Evolutionary conservation across 768 basidiomycete species (phyloP).

Genomic region (Pulveroboletus sp.): DNA sequence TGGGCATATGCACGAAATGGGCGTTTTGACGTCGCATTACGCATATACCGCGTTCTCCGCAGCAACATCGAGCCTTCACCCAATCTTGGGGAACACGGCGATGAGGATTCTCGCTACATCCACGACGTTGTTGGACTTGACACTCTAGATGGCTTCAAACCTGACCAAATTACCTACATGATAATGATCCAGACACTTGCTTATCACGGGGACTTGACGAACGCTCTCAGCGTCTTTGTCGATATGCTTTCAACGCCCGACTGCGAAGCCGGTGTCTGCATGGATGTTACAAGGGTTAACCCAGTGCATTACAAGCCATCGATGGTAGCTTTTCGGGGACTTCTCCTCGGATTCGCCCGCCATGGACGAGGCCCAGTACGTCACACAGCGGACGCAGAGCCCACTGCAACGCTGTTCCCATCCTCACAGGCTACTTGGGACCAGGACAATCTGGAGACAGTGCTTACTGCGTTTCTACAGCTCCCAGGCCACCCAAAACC

Average conservation of each 20-base stretch:
- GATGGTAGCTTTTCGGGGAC: constrained; percentile 55
- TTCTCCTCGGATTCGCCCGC: constrained; percentile 72
- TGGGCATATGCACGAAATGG: constrained; percentile 59
- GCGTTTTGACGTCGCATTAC: constrained; percentile 50
- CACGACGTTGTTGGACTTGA: constrained; percentile 41
- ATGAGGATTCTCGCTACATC: constrained; percentile 37
- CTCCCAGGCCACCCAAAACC: constrained; percentile 44
- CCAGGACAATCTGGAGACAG: constrained; percentile 45
- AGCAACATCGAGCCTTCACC: constrained; percentile 42
- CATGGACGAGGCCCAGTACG: constrained; percentile 39
- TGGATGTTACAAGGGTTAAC: constrained; percentile 24
- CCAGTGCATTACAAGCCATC: constrained; percentile 39
- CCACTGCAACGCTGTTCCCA: constrained; percentile 4
- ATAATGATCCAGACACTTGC: constrained; percentile 64
- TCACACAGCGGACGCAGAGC: neutral
- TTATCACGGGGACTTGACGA: constrained; percentile 61
- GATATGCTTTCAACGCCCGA: constrained; percentile 59
- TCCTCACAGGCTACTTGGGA: constrained; percentile 42
- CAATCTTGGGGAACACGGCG: constrained; percentile 31
- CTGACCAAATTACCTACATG: constrained; percentile 65
- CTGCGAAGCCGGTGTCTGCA: constrained; percentile 32
- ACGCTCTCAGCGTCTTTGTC: constrained; percentile 52
- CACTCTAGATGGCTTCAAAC: constrained; percentile 40
- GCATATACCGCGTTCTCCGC: constrained; percentile 62
- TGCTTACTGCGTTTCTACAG: constrained; percentile 62